phyloP scores from a whole-genome alignment of 2,329 filamentous ascomycete genomes.

The Seiridium unicorne region DNA sequence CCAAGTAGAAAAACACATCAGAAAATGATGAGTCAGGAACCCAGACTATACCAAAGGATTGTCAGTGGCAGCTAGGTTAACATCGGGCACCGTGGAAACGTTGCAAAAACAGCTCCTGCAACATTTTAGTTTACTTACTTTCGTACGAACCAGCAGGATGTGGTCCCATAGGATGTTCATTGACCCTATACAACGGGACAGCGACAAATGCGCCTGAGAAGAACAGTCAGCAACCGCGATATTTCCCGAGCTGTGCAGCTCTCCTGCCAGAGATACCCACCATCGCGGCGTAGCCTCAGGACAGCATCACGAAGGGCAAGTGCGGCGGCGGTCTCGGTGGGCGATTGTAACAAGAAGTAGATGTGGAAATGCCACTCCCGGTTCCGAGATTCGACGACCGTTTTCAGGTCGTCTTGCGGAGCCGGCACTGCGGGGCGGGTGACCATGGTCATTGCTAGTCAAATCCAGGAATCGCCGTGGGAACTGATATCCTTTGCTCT shows the following conservation, averaged over 20 bases:
- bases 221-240: neutral
- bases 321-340: conserved; percentile 27
- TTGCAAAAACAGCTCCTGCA: too few relatives aligned
- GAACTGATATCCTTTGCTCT: neutral
- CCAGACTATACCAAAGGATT: conserved; percentile 19
- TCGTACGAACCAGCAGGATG: conserved; percentile 33
- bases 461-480: neutral
- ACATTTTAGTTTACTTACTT: conserved; percentile 20
- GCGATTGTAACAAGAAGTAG: conserved; percentile 30
- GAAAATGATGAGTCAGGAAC: conserved; percentile 33
- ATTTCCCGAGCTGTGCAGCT: neutral
- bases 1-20: conserved; percentile 32
- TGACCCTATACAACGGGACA: conserved; percentile 29
- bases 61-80: neutral
- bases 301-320: conserved; percentile 31
- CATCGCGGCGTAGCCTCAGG: conserved; percentile 29
- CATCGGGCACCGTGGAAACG: too few relatives aligned
- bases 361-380: conserved; percentile 34
- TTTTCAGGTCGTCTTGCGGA: conserved; percentile 26
- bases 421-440: conserved; percentile 12
- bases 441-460: conserved; percentile 12
- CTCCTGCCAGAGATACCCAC: conserved; percentile 11
- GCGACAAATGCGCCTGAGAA: conserved; percentile 30
- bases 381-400: conserved; percentile 25
- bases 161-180: conserved; percentile 30